Percentiles rank a stretch among this genome's conserved stretches.
phyloP scores from a whole-genome alignment of 139 green algal genomes.

The Haematococcus lacustris region DNA sequence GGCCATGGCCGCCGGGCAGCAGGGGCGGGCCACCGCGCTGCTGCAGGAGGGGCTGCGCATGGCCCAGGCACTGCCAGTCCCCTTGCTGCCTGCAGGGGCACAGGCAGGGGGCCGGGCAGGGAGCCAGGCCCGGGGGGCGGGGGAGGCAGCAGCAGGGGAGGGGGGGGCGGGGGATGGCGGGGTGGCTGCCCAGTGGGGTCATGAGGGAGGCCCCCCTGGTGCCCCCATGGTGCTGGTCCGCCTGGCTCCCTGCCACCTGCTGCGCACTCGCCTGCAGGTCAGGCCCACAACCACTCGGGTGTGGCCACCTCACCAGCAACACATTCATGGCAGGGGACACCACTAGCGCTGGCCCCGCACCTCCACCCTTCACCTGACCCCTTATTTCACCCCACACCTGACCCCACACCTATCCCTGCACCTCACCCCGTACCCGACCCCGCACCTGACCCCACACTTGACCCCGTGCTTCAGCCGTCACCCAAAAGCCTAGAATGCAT shows the following conservation, averaged over 20 bases:
- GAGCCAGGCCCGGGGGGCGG: too few relatives aligned
- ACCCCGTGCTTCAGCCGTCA: background rate
- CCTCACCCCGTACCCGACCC: too few relatives aligned
- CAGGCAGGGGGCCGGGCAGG: background rate
- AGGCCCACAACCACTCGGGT: constrained; percentile 25
- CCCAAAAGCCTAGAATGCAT: background rate
- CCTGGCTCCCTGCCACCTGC: constrained; percentile 22
- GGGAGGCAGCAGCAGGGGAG: too few relatives aligned
- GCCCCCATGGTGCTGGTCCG: background rate
- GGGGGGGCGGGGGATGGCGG: too few relatives aligned
- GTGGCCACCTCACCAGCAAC: constrained; percentile 27
- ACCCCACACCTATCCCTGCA: too few relatives aligned
- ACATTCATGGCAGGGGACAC: constrained; percentile 19
- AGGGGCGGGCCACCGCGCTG: background rate
- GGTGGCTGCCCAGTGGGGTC: too few relatives aligned
- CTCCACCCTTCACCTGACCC: background rate
- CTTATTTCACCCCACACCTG: too few relatives aligned
- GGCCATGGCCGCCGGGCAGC: too few relatives aligned
- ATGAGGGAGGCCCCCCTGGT: too few relatives aligned
- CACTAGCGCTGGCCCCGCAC: background rate
- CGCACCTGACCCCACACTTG: background rate
- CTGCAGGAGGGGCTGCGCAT: too few relatives aligned
- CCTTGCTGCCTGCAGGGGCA: background rate
- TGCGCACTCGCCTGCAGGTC: constrained; percentile 33
- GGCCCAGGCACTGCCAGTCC: too few relatives aligned